Conservation (phyloP, 148 eudicot species). For the Talinum fruticosum region DNA sequence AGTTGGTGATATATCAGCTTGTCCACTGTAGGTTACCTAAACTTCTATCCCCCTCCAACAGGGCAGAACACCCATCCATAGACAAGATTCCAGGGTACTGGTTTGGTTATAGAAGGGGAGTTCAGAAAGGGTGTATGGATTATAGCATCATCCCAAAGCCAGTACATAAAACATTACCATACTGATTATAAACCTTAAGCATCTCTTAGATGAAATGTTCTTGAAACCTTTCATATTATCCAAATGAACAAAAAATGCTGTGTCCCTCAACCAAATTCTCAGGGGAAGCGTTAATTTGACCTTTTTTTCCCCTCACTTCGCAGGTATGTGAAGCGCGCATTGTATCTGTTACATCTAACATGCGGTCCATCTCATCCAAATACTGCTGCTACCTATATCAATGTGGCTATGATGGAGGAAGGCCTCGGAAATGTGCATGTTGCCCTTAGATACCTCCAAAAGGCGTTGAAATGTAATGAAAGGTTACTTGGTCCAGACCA, state of each 20-base stretch:
- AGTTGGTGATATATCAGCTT: too few species aligned
- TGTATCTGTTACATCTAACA: conserved; percentile 92
- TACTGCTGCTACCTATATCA: conserved; percentile 98
- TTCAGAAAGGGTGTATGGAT: too few species aligned
- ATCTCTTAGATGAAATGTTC: not conserved
- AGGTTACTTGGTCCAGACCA: conserved; percentile 98
- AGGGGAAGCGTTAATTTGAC: not conserved
- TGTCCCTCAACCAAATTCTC: not conserved
- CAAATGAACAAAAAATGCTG: not conserved
- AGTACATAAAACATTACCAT: not conserved
- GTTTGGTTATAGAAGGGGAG: not conserved
- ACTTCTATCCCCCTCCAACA: too few species aligned
- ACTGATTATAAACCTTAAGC: not conserved
- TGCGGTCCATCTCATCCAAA: conserved; percentile 99
- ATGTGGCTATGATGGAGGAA: conserved; percentile 99
- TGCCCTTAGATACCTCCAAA: conserved; percentile 98
- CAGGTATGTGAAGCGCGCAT: conserved; percentile 96
- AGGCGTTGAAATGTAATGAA: conserved; percentile 98
- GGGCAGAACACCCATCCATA: too few species aligned
- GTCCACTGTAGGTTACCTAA: too few species aligned
- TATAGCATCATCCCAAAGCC: too few species aligned
- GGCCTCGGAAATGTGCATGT: conserved; percentile 99
- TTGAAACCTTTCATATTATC: not conserved
- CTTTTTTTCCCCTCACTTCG: conserved; percentile 4
- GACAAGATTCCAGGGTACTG: not conserved